These are phyloP conservation scores for Dendrobium catenatum DNA, from an alignment of 106 monocot species.

Conservation along the genomic window DNA sequence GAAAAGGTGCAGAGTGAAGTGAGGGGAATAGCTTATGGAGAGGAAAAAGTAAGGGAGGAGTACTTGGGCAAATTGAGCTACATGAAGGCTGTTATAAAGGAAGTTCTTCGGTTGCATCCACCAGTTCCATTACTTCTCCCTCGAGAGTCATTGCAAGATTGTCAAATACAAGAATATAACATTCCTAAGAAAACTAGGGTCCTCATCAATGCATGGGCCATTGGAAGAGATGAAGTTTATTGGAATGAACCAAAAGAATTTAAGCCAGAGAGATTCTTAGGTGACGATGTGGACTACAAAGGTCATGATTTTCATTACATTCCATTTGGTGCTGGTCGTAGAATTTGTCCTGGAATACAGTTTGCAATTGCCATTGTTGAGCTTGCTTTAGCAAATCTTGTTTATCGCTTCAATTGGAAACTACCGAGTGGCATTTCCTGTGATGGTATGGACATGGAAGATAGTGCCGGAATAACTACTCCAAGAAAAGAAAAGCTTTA, in stretches of 20 bases:
- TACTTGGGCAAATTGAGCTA: too few relatives aligned
- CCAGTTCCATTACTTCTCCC: not conserved
- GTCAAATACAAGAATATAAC: not conserved
- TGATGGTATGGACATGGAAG: not conserved
- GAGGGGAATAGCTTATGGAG: too few relatives aligned
- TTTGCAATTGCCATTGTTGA: constrained; percentile 18
- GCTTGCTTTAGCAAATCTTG: constrained; percentile 21
- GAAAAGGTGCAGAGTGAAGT: too few relatives aligned
- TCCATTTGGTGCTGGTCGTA: constrained; percentile 11
- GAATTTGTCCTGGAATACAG: constrained; percentile 24
- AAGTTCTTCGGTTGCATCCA: too few relatives aligned
- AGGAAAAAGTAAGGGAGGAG: too few relatives aligned
- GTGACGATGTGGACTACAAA: not conserved
- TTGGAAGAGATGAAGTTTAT: not conserved
- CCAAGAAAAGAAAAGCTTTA: not conserved
- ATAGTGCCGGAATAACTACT: not conserved
- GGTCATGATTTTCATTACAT: not conserved
- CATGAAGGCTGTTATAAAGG: too few relatives aligned
- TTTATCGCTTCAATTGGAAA: constrained; percentile 21
- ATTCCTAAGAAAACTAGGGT: not conserved
- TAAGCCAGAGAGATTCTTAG: constrained; percentile 3
- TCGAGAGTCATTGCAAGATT: not conserved
- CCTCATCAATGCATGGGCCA: not conserved
- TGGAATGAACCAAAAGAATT: constrained; percentile 5
- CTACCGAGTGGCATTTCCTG: not conserved